Conservation (phyloP, 257 asterid species). For the Solanum pimpinellifolium region DNA sequence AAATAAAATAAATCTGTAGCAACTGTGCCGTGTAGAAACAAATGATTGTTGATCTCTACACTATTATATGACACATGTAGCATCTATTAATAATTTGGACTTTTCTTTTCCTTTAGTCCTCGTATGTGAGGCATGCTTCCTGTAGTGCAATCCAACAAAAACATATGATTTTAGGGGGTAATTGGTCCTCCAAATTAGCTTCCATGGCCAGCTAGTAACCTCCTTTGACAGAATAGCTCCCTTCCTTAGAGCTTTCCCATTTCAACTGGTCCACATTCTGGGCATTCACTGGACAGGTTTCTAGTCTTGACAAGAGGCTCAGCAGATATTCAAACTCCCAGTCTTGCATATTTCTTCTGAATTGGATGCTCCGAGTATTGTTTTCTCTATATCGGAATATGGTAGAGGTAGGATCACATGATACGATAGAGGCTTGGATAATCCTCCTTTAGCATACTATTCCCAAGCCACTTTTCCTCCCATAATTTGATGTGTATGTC, state of each 20-base stretch:
- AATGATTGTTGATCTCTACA: not conserved
- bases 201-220: not conserved
- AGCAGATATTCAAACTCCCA: not conserved
- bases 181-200: not conserved
- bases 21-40: not conserved
- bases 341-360: not conserved
- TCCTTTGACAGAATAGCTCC: not conserved
- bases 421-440: not conserved
- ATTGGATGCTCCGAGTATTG: not conserved
- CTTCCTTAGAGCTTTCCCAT: not conserved
- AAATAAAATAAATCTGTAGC: not conserved
- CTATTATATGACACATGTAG: not conserved
- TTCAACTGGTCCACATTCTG: not conserved
- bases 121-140: not conserved
- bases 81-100: not conserved
- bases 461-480: not conserved
- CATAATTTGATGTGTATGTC: not conserved
- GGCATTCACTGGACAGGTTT: not conserved
- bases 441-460: not conserved
- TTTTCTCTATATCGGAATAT: not conserved
- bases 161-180: not conserved
- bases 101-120: not conserved
- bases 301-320: not conserved
- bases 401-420: not conserved
- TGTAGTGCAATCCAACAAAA: not conserved